Base-by-base conservation (phyloP, 2,329 filamentous ascomycete genomes). In the Onygenales sp. region DNA sequence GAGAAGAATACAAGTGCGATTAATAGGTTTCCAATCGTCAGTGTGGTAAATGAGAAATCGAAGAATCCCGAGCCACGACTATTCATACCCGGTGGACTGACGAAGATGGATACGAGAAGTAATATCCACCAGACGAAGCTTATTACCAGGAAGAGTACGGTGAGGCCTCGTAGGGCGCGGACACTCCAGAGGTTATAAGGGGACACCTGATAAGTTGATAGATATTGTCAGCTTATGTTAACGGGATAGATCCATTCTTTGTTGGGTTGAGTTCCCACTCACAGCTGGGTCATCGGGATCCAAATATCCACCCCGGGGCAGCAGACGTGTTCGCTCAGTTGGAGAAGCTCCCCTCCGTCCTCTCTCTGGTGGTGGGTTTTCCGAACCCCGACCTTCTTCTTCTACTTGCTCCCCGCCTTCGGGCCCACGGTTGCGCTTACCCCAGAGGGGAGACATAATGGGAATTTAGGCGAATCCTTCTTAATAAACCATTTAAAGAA, bases 111-210 rank as follows among this genome's bases (percentile, higher is more conserved):
- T 13, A 96, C 83, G n/a, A 98, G 78, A 36, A 95, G 76, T 52
- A 96, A 69, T 8, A 89, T 79, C 92, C 93, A 97, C 92, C 92
- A 97, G n/a, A 89, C 63, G 63, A 94, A 89, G 53, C 84, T 87
- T 61, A 91, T 66, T 50, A 83, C 69, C 17, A 92, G 76, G 64
- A 96, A 87, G 39, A 89, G 62, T 53, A 95, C 76, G 5, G 89
- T 92, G 56, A 93, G 69, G 65, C 84, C 88, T 66, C 90, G 83
- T 52, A 93, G 76, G 46, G 87, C 81, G 14, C 93, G 85, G 49
- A 98, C 87, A 55, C 83, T 89, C 86, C 90, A 95, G 39, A 97
- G 81, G 63, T 98, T 98, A 73, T 96, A 96, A 0, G 93, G 93
- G 2, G 89, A 88, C 27, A 88, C 84, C 73, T 76, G 46, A 21